Percentiles rank a stretch among this genome's conserved stretches.
phyloP scores from a whole-genome alignment of 306 rosid genomes.

The Lathyrus aphaca region DNA sequence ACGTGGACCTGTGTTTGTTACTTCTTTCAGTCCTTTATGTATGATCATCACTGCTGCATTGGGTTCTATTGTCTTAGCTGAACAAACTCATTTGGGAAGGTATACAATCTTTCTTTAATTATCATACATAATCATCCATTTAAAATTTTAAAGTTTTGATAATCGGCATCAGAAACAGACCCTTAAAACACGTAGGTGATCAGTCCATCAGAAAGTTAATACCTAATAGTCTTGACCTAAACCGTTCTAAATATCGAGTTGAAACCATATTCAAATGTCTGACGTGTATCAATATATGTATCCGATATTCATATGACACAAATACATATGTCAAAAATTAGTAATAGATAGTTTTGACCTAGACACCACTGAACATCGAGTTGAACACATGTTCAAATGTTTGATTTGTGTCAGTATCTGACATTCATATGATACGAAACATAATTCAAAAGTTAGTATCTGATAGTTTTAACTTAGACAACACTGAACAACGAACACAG shows the following conservation, averaged over 20 bases:
- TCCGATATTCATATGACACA: not conserved
- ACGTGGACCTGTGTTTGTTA: slow-evolving; percentile 92
- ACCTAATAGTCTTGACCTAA: not conserved
- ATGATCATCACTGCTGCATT: slow-evolving; percentile 90
- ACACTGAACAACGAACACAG: fast-evolving
- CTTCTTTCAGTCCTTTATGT: slow-evolving; percentile 86
- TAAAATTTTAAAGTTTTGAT: not conserved
- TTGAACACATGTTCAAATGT: not conserved
- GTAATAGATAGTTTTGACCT: not conserved
- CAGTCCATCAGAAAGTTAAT: not conserved
- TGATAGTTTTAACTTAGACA: not conserved
- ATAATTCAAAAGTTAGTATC: not conserved
- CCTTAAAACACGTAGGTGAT: not conserved
- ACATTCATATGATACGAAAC: not conserved
- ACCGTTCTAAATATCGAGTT: fast-evolving
- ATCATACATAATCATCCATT: not conserved
- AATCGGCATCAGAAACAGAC: too few relatives aligned
- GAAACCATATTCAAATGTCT: not conserved
- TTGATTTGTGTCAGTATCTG: not conserved
- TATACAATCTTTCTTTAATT: slow-evolving; percentile 20
- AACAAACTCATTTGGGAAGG: slow-evolving; percentile 86
- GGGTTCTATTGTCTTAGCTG: slow-evolving; percentile 80
- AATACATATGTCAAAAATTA: not conserved
- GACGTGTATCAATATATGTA: not conserved
- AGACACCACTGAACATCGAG: not conserved